Evolutionary conservation across 164 flowering plant species (phyloP), one percentile per base, ranked within the genome.

Genomic region (Tetracentron sinense): DNA sequence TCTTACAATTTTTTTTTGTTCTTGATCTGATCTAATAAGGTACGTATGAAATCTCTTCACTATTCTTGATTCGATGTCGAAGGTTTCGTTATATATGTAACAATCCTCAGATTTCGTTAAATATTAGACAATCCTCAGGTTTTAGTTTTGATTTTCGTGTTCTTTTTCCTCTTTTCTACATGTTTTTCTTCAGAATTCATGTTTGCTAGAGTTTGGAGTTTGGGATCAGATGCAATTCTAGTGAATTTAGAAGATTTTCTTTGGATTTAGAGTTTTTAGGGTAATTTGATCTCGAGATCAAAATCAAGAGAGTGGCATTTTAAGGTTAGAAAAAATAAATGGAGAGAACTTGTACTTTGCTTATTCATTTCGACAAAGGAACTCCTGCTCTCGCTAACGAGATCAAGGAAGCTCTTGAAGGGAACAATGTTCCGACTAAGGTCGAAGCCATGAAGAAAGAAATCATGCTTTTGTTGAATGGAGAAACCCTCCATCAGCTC

Each of bases 371-470:
- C 67, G 93, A 89, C 69, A 87, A 83, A 68, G 89, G 84, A 27
- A 80, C 96, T 6, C 96, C 89, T 6, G 91, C 96, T 0, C 72
- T 87, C 7, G 85, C 88, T 11, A 89, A 85, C 55, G 93, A 89
- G 82, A 89, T 89, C 84, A 87, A 85, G 50, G 85, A 84, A 61
- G 78, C 93, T 21, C 75, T 89, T 1, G 93, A 87, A 78, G n/a
- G n/a, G n/a, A n/a, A n/a, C n/a, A n/a, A n/a, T n/a, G 88, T 72
- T 20, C 46, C 44, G 0, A 66, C 77, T 2, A 87, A 87, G 72
- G 62, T 83, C 48, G 92, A 90, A 3, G 96, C 91, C 11, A 76
- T 90, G 86, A 85, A 84, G 78, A 84, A 84, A 59, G 86, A 93
- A 0, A 63, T 90, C 55, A 86, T 84, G 91, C 82, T 85, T 2